phyloP scores from a whole-genome alignment of 2,329 filamentous ascomycete genomes.

The Colletotrichum somersetense region DNA sequence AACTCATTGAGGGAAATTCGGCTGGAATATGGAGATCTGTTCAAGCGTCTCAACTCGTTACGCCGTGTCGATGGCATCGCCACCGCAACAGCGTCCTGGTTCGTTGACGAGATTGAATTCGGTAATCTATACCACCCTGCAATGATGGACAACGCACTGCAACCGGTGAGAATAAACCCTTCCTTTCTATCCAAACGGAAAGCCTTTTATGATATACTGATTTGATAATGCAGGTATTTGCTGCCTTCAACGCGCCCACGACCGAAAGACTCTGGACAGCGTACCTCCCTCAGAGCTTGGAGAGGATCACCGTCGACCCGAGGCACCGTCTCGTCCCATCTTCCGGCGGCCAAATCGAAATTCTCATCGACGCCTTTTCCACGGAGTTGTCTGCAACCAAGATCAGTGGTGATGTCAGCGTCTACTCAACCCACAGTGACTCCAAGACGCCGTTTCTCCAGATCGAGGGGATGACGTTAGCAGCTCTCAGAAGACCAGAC shows the following conservation, averaged over 20 bases:
- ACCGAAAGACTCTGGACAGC: slow-evolving; percentile 6
- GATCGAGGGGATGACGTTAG: slow-evolving; percentile 11
- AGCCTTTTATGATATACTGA: too few species aligned
- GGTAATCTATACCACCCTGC: slow-evolving; percentile 1
- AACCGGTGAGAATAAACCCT: neutral
- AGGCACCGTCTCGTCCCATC: neutral
- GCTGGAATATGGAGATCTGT: neutral
- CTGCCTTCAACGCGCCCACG: slow-evolving; percentile 6
- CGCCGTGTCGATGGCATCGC: slow-evolving; percentile 19
- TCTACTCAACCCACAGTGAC: slow-evolving; percentile 8
- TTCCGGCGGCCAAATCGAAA: neutral
- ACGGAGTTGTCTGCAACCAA: neutral
- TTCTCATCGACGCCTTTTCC: slow-evolving; percentile 18
- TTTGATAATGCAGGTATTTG: neutral
- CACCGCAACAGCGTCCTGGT: slow-evolving; percentile 19
- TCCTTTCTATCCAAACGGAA: too few species aligned
- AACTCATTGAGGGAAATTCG: neutral
- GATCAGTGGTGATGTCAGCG: slow-evolving; percentile 19
- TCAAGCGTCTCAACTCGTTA: slow-evolving; percentile 15
- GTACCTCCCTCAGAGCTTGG: slow-evolving; percentile 18
- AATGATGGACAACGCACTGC: slow-evolving; percentile 21
- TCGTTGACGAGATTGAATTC: slow-evolving; percentile 15
- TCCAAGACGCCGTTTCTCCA: slow-evolving; percentile 13
- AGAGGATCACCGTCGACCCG: slow-evolving; percentile 15
- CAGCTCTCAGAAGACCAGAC: neutral